Evolutionary conservation across 2,329 filamentous ascomycete genomes (phyloP), one percentile per base, ranked within the genome.

Genomic region (Botrytis tulipae): DNA sequence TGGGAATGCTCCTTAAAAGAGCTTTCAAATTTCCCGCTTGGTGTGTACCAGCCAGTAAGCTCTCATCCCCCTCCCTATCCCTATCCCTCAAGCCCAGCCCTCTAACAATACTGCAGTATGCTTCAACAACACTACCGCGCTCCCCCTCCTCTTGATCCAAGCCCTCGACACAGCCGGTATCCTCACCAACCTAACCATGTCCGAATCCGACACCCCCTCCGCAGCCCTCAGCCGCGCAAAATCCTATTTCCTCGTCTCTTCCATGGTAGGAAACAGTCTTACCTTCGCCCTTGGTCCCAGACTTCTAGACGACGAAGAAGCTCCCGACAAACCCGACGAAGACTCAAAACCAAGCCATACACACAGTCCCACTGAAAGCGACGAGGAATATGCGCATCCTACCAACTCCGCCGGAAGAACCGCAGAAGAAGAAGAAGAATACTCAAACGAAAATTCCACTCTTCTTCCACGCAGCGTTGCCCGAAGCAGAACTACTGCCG

Each of bases 201-300:
- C 75, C 76, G 85, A 76, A 77, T n/a, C 29, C 3, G 84, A 80
- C 83, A 86, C 76, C 79, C 83, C 82, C 3, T 76, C 81, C 3
- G 82, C 83, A 3, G 88, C 87, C 0, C 82, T 91, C 20, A 84
- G 87, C 71, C 84, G 90, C 14, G 89, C 89, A 14, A 88, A 91
- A 78, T 88, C 87, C 25, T 92, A 91, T 79, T 91, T 92, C 78
- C 82, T 92, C 9, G 86, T 92, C 74, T 91, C 65, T 9, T 67
- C 65, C 46, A 91, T 90, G 73, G 84, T 92, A 25, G 86, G 85
- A 65, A 91, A 89, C 77, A 88, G 86, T 70, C 81, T 92, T 74
- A 91, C 89, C 0, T 92, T 92, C 79, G 88, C 88, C 0, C 82
- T 92, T 4, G 90, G 89, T 0, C 89, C 90, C 0, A 83, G 85